Conservation (phyloP, 1,284 basidiomycete species). For the Testicularia cyperi region DNA sequence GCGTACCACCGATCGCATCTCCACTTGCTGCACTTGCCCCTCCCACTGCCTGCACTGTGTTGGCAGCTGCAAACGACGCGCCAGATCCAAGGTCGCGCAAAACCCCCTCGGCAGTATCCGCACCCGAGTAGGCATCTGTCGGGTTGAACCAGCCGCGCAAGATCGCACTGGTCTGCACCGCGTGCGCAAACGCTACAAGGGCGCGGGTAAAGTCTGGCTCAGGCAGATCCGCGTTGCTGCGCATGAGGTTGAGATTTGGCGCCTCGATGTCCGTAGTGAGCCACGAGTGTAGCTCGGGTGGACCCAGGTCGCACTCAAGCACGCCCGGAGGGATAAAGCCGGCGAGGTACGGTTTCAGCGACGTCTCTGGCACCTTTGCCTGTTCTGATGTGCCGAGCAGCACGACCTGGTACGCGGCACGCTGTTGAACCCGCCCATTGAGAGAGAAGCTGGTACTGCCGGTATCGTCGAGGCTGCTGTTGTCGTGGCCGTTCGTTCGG, state of each 20-base stretch:
- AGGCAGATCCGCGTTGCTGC: slow-evolving; percentile 4
- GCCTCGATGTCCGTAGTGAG: slow-evolving; percentile 8
- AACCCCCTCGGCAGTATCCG: slow-evolving; percentile 10
- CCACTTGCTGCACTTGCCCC: no score
- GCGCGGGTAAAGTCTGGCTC: slow-evolving; percentile 8
- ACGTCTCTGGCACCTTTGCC: slow-evolving; percentile 13
- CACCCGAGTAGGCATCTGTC: slow-evolving; percentile 31
- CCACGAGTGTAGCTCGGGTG: slow-evolving; percentile 26
- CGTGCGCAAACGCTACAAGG: slow-evolving; percentile 15
- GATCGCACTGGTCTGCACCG: slow-evolving; percentile 6
- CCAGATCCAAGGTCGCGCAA: slow-evolving; percentile 16
- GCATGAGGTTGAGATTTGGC: slow-evolving; percentile 18
- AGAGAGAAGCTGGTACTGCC: neutral
- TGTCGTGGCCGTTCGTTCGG: slow-evolving; percentile 6
- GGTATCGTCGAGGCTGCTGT: slow-evolving; percentile 7
- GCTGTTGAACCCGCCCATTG: slow-evolving; percentile 2
- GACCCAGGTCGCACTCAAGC: slow-evolving; percentile 13
- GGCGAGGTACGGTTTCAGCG: slow-evolving; percentile 21
- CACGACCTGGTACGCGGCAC: slow-evolving; percentile 22
- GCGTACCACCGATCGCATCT: no score
- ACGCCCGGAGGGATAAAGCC: slow-evolving; percentile 15
- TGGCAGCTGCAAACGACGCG: no score
- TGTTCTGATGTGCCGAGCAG: slow-evolving; percentile 36
- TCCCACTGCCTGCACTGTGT: no score
- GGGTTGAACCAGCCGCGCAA: slow-evolving; percentile 19